Evolutionary conservation across 2,329 filamentous ascomycete genomes (phyloP), one percentile per base, ranked within the genome.

Genomic region (Fusarium veterinarium): DNA sequence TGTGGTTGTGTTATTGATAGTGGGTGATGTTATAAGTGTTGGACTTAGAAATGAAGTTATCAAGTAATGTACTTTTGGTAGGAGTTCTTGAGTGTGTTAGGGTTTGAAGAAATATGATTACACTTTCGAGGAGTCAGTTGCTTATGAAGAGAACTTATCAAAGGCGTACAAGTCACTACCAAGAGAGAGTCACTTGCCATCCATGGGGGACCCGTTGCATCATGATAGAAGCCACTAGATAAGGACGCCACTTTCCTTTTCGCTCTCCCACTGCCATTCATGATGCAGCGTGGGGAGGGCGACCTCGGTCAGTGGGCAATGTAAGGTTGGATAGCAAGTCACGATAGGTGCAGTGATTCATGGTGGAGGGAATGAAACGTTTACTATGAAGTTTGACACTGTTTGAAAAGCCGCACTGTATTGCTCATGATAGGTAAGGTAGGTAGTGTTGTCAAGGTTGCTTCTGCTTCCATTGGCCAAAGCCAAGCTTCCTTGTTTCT

Each of bases 1-100:
- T 84, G 80, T 68, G 63, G 74, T 68, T 51, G 56, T 62, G 28
- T 53, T 58, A 68, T 66, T 66, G 60, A 68, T 73, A 64, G 69
- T 66, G 69, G 75, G 66, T 63, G 60, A 48, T 52, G 52, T 58
- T 60, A 61, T 66, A 49, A 61, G 31, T 67, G 44, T 30, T 69
- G 33, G 41, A 25, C 55, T 41, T 28, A 56, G 60, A 46, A 40
- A 51, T 55, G 45, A 42, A n/a, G 37, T 33, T 42, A 31, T 41
- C 11, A 57, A 35, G 14, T 37, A 45, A 14, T 60, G 45, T 48
- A n/a, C 16, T 51, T 60, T 42, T 25, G 38, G 48, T 60, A 38
- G 46, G 38, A 53, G 44, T 33, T 60, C 16, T 41, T 40, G 37
- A 28, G 44, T 46, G 33, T 49, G 53, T 28, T 42, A 28, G 45